phyloP scores from a whole-genome alignment of 306 rosid genomes.

The Trichosanthes cucumerina region DNA sequence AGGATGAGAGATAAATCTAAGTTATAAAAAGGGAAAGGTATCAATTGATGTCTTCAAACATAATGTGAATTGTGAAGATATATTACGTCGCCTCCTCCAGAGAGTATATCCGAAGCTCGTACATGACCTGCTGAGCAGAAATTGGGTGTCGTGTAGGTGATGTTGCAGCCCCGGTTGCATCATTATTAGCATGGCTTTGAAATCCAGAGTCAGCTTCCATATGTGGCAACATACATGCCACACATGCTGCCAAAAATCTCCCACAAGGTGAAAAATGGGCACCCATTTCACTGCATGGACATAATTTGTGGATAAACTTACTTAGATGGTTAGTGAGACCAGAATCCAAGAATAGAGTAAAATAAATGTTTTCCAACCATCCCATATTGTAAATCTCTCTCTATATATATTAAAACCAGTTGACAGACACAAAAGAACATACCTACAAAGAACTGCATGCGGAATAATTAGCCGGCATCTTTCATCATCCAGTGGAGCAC shows the following conservation, averaged over 20 bases:
- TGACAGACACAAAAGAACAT: constrained; percentile 9
- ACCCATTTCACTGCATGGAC: constrained; percentile 95
- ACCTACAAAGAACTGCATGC: constrained; percentile 98
- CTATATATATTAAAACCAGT: neutral
- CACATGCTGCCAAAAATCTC: constrained; percentile 95
- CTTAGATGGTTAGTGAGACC: neutral
- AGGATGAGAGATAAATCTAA: constrained; percentile 7
- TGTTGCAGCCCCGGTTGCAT: constrained; percentile 51
- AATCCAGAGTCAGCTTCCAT: constrained; percentile 75
- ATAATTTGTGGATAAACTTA: constrained; percentile 6
- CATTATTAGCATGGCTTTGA: constrained; percentile 54
- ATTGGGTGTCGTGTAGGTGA: constrained; percentile 97
- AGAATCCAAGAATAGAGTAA: neutral
- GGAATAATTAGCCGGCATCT: constrained; percentile 70
- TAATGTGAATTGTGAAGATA: constrained; percentile 12
- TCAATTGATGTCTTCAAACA: neutral
- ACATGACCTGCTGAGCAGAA: constrained; percentile 82
- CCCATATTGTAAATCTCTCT: neutral
- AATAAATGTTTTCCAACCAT: neutral
- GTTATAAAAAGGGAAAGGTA: constrained; percentile 5
- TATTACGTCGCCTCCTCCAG: constrained; percentile 85
- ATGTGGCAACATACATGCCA: constrained; percentile 88
- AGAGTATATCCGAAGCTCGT: constrained; percentile 93
- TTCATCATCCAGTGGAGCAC: constrained; percentile 54
- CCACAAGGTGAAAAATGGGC: constrained; percentile 99